phyloP scores from a whole-genome alignment of 768 basidiomycete species.

The Suillus subalutaceus region DNA sequence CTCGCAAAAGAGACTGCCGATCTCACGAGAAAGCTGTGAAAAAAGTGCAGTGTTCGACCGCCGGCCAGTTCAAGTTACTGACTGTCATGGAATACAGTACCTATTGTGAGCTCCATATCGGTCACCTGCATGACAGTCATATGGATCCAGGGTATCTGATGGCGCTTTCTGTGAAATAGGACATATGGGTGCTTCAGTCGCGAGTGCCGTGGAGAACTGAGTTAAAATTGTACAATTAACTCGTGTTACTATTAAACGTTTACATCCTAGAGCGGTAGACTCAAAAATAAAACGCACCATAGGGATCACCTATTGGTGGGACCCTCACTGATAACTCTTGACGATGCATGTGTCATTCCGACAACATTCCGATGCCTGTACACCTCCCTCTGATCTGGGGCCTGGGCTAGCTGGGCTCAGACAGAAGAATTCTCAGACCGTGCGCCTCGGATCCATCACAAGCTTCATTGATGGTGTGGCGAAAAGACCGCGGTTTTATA shows the following conservation, averaged over 20 bases:
- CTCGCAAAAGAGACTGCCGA: neutral
- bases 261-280: neutral
- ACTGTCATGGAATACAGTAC: neutral
- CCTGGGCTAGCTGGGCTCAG: neutral
- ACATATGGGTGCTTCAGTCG: neutral
- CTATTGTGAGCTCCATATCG: neutral
- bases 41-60: neutral
- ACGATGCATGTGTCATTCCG: neutral
- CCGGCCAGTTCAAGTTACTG: neutral
- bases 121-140: constrained; percentile 11
- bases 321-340: neutral
- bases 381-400: neutral
- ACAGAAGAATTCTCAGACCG: neutral
- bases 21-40: neutral
- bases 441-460: neutral
- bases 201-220: neutral
- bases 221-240: constrained; percentile 4
- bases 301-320: neutral
- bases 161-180: neutral
- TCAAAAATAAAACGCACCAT: constrained; percentile 1
- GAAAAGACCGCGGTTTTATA: neutral
- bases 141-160: neutral
- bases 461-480: neutral
- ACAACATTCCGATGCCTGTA: neutral
- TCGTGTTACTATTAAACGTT: neutral